Conservation (phyloP, 768 basidiomycete species). For the Rubroboletus satanas region DNA sequence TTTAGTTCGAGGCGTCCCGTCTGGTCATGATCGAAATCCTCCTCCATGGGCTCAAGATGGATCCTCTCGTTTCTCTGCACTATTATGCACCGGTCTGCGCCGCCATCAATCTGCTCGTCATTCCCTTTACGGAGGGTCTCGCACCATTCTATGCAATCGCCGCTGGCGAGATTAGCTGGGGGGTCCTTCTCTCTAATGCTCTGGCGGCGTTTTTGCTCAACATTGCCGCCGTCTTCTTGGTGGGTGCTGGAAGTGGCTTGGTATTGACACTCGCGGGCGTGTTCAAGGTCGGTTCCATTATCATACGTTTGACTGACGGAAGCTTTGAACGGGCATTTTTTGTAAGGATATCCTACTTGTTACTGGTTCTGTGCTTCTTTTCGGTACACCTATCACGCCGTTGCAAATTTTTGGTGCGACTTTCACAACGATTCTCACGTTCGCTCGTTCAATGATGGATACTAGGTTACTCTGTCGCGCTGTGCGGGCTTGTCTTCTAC, state of each 20-base stretch:
- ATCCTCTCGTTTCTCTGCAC: constrained; percentile 91
- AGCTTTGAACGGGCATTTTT: constrained; percentile 27
- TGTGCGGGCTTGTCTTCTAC: constrained; percentile 80
- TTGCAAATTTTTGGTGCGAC: constrained; percentile 76
- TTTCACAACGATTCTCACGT: background rate
- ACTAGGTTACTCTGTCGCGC: constrained; percentile 81
- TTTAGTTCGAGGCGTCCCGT: constrained; percentile 86
- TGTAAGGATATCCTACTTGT: constrained; percentile 86
- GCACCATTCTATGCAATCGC: constrained; percentile 75
- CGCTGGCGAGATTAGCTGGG: constrained; percentile 52
- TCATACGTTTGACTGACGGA: background rate
- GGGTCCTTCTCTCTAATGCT: constrained; percentile 80
- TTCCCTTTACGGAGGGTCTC: constrained; percentile 91
- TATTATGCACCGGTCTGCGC: constrained; percentile 98
- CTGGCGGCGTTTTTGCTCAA: constrained; percentile 84
- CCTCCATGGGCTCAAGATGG: constrained; percentile 95
- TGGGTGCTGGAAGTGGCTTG: constrained; percentile 82
- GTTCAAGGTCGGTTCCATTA: constrained; percentile 59
- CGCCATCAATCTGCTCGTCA: constrained; percentile 73
- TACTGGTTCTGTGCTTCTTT: constrained; percentile 82
- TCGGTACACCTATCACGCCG: constrained; percentile 74
- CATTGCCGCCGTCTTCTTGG: constrained; percentile 91
- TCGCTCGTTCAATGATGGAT: background rate
- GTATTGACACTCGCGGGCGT: constrained; percentile 93
- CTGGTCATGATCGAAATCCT: constrained; percentile 96